Evolutionary conservation across 2,329 filamentous ascomycete species (phyloP), one percentile per base, ranked within the genome.

Genomic region (Emergomyces africanus): DNA sequence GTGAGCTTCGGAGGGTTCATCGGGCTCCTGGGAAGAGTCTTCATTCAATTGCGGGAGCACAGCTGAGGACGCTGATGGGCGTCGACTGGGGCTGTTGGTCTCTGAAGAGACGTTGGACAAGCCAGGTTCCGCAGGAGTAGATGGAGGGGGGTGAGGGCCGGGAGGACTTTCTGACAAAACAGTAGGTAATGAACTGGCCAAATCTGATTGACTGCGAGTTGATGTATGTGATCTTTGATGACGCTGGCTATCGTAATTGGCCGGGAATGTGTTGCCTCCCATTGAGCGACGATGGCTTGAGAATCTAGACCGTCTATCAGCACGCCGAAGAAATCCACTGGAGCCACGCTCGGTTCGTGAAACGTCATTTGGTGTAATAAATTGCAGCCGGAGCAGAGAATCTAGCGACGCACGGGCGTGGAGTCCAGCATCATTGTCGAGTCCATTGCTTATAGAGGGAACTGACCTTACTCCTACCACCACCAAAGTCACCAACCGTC

Each of bases 391-490:
- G 55, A 72, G 75, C 65, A 72, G 72, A 66, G 76, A 72, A 69
- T 78, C 75, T 42, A 79, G 63, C 57, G 73, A 72, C 49, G 72
- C 65, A 48, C 67, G 75, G 42, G 74, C 64, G 56, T 67, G 44
- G 57, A 42, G 46, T 53, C 57, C 48, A 48, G 72, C 72, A 51
- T 78, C 77, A 57, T 78, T 77, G 54, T 69, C 65, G 23, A 74
- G 73, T 28, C 74, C 70, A 15, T 75, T 73, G 62, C 75, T 77
- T 30, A 75, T 75, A 23, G 82, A 79, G 37, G 80, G 83, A 60
- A 87, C 83, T 30, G 84, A 85, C 57, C 84, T 77, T 59, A 87
- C 86, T 58, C 85, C 85, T 46, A 87, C 84, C 57, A 87, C 84
- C 49, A 87, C 86, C 62, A 87, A 79, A 9, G 85, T 85, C 44